phyloP scores from a whole-genome alignment of 192 early-diverging fungal genomes.

The Rhizophagus prolifer region DNA sequence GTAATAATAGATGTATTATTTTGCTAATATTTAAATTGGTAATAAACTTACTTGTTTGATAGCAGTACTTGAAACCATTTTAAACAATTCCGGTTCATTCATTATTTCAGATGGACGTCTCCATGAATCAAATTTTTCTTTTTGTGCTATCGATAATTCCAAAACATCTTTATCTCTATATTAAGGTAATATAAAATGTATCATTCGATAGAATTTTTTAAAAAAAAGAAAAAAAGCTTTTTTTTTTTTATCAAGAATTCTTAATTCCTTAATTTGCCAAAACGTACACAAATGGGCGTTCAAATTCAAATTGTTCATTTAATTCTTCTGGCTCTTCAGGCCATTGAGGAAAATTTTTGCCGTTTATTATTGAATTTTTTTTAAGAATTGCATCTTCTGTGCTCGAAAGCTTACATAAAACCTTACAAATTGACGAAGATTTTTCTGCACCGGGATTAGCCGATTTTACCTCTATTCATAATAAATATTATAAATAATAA shows the following conservation, averaged over 20 bases:
- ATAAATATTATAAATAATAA: neutral
- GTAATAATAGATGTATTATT: neutral
- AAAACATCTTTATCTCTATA: slow-evolving; percentile 75
- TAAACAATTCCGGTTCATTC: slow-evolving; percentile 66
- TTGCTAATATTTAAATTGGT: too few relatives aligned
- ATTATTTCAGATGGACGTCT: slow-evolving; percentile 76
- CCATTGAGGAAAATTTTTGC: slow-evolving; percentile 76
- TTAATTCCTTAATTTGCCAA: too few relatives aligned
- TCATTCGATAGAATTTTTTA: slow-evolving; percentile 29
- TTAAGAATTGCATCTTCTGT: slow-evolving; percentile 64
- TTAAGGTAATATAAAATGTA: slow-evolving; percentile 11
- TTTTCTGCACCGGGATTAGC: neutral
- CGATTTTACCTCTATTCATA: neutral
- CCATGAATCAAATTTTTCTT: slow-evolving; percentile 73
- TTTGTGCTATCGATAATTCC: slow-evolving; percentile 73
- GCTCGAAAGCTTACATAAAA: slow-evolving; percentile 37
- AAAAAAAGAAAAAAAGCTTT: too few relatives aligned
- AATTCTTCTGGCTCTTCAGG: slow-evolving; percentile 68
- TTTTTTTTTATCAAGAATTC: too few relatives aligned
- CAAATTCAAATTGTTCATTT: slow-evolving; percentile 58
- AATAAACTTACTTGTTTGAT: slow-evolving; percentile 54
- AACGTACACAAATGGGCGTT: slow-evolving; percentile 49
- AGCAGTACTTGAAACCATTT: slow-evolving; percentile 60
- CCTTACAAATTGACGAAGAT: neutral
- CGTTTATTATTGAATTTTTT: slow-evolving; percentile 70